Percentiles rank a stretch among this genome's conserved stretches.
Conservation (phyloP, 2,329 filamentous ascomycete species). For the Ceratocystis harringtonii region DNA sequence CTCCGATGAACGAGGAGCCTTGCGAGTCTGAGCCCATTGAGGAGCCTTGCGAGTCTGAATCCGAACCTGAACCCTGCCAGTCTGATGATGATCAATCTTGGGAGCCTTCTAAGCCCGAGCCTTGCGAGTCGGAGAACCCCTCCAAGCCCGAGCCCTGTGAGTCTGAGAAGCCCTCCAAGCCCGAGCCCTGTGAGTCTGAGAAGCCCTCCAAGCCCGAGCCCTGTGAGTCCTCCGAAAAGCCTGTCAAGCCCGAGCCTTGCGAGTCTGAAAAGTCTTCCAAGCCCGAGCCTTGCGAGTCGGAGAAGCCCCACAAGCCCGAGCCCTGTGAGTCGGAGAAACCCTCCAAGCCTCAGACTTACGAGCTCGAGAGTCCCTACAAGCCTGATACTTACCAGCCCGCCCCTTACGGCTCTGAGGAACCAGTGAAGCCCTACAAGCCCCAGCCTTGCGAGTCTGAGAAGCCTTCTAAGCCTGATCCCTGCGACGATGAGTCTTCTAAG, state of each 20-base stretch:
- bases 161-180: background rate
- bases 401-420: background rate
- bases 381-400: constrained; percentile 2
- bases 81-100: constrained; percentile 3
- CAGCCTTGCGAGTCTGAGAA: constrained; percentile 8
- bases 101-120: constrained; percentile 5
- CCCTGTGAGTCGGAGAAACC: constrained; percentile 8
- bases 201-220: constrained; percentile 11
- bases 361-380: constrained; percentile 2
- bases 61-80: constrained; percentile 12
- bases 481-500: background rate
- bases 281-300: constrained; percentile 7
- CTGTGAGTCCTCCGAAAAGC: constrained; percentile 8
- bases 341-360: constrained; percentile 3
- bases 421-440: constrained; percentile 1
- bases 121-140: background rate
- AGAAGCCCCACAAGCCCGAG: constrained; percentile 4
- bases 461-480: constrained; percentile 10
- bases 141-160: constrained; percentile 8
- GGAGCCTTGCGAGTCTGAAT: constrained; percentile 13
- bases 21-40: constrained; percentile 12
- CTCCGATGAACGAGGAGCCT: constrained; percentile 17
- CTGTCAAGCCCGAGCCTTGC: constrained; percentile 6
- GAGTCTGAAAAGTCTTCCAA: background rate
- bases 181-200: constrained; percentile 5